Base-by-base conservation (phyloP, 768 basidiomycete species). In the Crassisporium funariophilum region DNA sequence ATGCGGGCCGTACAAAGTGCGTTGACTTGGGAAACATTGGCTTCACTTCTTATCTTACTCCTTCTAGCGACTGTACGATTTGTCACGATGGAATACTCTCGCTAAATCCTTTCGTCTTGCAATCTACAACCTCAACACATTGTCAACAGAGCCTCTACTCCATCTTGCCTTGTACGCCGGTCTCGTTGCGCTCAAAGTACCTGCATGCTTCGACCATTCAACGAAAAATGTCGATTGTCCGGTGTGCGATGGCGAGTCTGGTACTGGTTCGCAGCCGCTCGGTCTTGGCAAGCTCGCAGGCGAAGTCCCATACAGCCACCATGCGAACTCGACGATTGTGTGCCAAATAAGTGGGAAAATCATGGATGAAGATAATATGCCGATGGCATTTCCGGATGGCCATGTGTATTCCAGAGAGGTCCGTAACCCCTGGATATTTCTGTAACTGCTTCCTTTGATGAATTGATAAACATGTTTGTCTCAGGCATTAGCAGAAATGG, bases 381-480 rank as follows among this genome's bases (percentile, higher is more conserved):
- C 95, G 0, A 80, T 97, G 84, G 87, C 84, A 10, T 91, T 97
- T 56, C 88, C 93, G 2, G 83, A 91, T 52, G 95, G 95, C 13
- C 77, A 86, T 58, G 95, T 98, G 29, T 98, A 98, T 65, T 95
- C 92, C n/a, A 74, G 81, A 66, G 90, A 94, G 78, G 95, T 90
- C 57, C 47, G 83, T 69, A 21, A 39, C 23, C n/a, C n/a, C n/a
- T 43, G 10, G 29, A 15, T 41, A 50, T 41, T 37, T 23, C 46
- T 40, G 55, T 22, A 33, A 12, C 21, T 42, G 22, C 43, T 20
- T 22, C 37, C 27, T 29, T 27, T 43, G 49, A 22, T 49, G 62
- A 22, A 50, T 52, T 59, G 31, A 53, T 42, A 39, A 44, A 19
- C 25, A 27, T 36, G 27, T 53, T 38, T 41, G n/a, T 47, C 46